Evolutionary conservation across 2,329 filamentous ascomycete species (phyloP), one percentile per base, ranked within the genome.

Genomic region (Trematosphaeria pertusa): DNA sequence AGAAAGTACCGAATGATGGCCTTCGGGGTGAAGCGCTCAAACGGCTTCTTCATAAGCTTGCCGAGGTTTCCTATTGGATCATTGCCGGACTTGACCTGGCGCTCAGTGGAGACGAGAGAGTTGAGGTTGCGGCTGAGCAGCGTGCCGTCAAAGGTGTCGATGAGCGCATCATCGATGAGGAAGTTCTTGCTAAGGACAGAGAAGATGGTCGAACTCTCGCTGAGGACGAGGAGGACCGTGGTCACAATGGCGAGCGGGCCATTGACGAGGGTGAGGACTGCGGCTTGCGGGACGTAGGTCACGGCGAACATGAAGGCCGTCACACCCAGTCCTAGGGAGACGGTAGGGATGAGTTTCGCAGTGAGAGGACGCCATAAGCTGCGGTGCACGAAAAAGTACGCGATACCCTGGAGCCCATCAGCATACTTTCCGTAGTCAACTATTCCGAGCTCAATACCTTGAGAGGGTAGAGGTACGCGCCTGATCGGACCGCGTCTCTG

Each of bases 71-170:
- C 75, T 24, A 86, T 76, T 0, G 80, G 75, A 55, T 84, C 81
- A 11, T 67, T 68, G 18, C 74, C 74, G 10, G 72, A 64, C 48
- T 87, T 87, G 53, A 96, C 70, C 66, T 93, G 82, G 39, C 92
- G 82, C 12, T 91, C 89, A 50, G 87, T 83, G 9, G 83, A 79
- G 5, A 97, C 88, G 3, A 97, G 79, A 1, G 74, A 76, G 0
- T 77, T 79, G 38, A 82, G 75, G 6, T 80, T 78, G 39, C 78
- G 75, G 3, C 78, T 75, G 2, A 87, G 59, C 2, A 87, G 75
- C 0, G 78, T 80, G 14, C 88, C 91, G 65, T 97, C 93, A 68
- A 97, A 97, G 0, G 89, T 93, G 69, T 97, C 91, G 19, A 94
- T 78, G 24, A 97, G 78, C 0, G 90, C 88, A 52, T 95, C 90